Base-by-base conservation (phyloP, 495 filamentous ascomycete genomes). In the Aspergillus hancockii region DNA sequence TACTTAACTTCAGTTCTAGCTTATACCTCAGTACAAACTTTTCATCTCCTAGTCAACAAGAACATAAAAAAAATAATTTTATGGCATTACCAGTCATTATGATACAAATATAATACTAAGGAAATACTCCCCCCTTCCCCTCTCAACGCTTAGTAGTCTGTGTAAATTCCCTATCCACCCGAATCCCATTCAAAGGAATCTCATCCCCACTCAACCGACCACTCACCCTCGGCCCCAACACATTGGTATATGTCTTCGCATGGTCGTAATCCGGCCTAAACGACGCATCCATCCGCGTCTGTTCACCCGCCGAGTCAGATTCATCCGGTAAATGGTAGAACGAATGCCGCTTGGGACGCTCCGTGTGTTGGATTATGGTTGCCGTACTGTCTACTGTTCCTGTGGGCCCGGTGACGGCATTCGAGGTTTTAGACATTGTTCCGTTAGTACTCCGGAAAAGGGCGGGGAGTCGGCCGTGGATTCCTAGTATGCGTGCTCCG, bases 151-250 rank as follows among this genome's bases (percentile, higher is more conserved):
- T 28, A 38, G n/a, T 54, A 28, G 25, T 54, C 28, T 73, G 58
- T 16, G 50, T 50, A 62, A 71, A 64, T 13, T 66, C 66, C 50
- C 58, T 68, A 21, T 63, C 55, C 43, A 71, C 66, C 13, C 63
- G 49, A 32, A 71, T 71, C 16, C 58, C 62, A 52, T 64, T 54
- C 61, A 68, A 57, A 0, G 68, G 68, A 62, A 68, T 32, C 54
- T 66, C 61, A 59, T 71, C 68, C 7, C 28, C 63, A 38, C 61
- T 61, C 18, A 56, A 34, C 4, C 36, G 46, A 19, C 47, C 38
- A 28, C 34, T 40, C n/a, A 9, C 43, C 31, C 51, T 52, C 19
- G 23, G 21, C n/a, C 50, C 49, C 28, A 45, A 28, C 22, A 67
- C 63, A 23, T 63, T 58, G 19, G 65, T 67, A 13, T 58, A 58